A percentile compares a stretch with the other conserved stretches of the same genome.
These are phyloP conservation scores for Mycocentrospora acerina DNA, from an alignment of 2,329 filamentous ascomycete species.

Conservation along the genomic window DNA sequence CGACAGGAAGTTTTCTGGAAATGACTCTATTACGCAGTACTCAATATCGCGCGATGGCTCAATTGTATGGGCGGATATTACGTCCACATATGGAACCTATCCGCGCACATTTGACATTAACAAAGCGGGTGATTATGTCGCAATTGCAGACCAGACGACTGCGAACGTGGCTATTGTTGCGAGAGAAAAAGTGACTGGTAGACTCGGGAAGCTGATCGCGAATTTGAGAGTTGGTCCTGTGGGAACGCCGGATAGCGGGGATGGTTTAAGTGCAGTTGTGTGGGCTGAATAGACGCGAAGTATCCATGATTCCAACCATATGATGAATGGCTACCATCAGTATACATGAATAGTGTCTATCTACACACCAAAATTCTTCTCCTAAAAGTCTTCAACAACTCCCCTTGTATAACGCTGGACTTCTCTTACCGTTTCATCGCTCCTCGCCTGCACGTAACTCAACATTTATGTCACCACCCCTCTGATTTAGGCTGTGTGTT, in stretches of 20 bases:
- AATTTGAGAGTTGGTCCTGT: conserved; percentile 27
- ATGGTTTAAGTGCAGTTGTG: conserved; percentile 37
- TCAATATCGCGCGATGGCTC: conserved; percentile 30
- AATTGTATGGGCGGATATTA: conserved; percentile 30
- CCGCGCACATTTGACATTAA: conserved; percentile 41
- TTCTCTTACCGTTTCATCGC: conserved; percentile 26
- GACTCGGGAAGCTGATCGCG: conserved; percentile 25
- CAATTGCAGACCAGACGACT: conserved; percentile 36
- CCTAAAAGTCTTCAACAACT: conserved; percentile 21
- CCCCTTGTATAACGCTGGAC: conserved; percentile 38
- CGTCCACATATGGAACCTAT: conserved; percentile 35
- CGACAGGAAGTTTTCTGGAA: conserved; percentile 37
- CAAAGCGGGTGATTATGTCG: conserved; percentile 32
- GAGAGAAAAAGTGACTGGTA: conserved; percentile 30
- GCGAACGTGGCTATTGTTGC: conserved; percentile 36
- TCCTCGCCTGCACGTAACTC: conserved; percentile 20
- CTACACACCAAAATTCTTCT: neutral
- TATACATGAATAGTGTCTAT: too few species aligned
- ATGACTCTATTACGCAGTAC: conserved; percentile 39
- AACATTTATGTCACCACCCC: conserved; percentile 19
- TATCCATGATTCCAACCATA: too few species aligned
- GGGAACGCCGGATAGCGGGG: conserved; percentile 32
- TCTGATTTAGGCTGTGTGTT: conserved; percentile 25
- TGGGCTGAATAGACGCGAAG: conserved; percentile 32
- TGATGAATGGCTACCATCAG: too few species aligned